phyloP scores from a whole-genome alignment of 495 filamentous ascomycete species.

The Podospora tetraspora region DNA sequence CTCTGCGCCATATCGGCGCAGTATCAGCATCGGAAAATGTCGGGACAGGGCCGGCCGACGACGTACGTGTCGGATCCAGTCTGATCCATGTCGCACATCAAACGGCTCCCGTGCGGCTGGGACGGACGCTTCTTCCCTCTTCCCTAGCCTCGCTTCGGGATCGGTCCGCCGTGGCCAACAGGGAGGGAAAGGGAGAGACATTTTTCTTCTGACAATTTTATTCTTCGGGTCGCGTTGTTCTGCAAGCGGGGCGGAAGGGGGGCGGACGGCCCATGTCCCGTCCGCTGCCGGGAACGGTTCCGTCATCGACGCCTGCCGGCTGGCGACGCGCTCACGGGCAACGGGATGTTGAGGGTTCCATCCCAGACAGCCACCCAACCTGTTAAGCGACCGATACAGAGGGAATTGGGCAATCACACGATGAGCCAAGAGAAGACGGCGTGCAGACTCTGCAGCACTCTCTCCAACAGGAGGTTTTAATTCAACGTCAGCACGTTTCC shows the following conservation, averaged over 20 bases:
- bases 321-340: background rate
- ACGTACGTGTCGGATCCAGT: background rate
- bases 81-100: conserved; percentile 13
- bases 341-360: background rate
- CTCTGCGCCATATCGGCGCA: conserved; percentile 1
- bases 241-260: background rate
- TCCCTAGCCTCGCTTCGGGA: conserved; percentile 11
- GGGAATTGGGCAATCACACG: background rate
- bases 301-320: background rate
- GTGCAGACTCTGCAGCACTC: conserved; percentile 1
- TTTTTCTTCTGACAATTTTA: conserved; percentile 4
- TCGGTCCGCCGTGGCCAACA: conserved; percentile 13
- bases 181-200: background rate
- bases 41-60: conserved; percentile 5
- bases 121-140: conserved; percentile 1
- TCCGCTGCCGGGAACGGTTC: background rate
- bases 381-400: background rate
- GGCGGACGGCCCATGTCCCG: background rate
- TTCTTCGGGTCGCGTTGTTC: background rate
- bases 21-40: conserved; percentile 16
- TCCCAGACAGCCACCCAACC: no score
- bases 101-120: conserved; percentile 18
- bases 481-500: conserved; percentile 12
- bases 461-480: background rate
- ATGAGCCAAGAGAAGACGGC: background rate